Evolutionary conservation across 2,329 filamentous ascomycete species (phyloP).

Genomic region (Beauveria australis): DNA sequence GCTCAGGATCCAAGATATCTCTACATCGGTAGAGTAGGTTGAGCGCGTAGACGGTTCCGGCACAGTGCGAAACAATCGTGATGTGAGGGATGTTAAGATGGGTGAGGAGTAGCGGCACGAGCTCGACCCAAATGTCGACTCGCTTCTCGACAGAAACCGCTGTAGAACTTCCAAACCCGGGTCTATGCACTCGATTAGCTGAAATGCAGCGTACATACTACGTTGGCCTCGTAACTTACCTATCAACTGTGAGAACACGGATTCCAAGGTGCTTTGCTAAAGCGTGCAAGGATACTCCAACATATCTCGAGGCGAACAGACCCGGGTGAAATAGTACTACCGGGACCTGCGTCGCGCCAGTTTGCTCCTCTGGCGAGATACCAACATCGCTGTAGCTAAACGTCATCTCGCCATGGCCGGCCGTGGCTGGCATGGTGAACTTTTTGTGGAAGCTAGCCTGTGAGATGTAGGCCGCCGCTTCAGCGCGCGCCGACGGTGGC

Average conservation of each 20-base stretch:
- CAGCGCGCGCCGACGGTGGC: neutral
- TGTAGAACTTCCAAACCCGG: slow-evolving; percentile 20
- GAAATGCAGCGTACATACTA: slow-evolving; percentile 8
- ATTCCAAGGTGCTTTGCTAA: slow-evolving; percentile 23
- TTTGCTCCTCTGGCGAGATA: neutral
- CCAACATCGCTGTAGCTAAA: slow-evolving; percentile 24
- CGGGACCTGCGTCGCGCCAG: slow-evolving; percentile 13
- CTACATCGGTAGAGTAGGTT: slow-evolving; percentile 21
- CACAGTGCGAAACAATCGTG: slow-evolving; percentile 23
- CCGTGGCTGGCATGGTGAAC: slow-evolving; percentile 19
- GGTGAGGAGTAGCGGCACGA: slow-evolving; percentile 24
- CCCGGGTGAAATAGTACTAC: slow-evolving; percentile 22
- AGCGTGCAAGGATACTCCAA: slow-evolving; percentile 24
- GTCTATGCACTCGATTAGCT: slow-evolving; percentile 15
- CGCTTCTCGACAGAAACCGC: slow-evolving; percentile 15
- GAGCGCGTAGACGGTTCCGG: slow-evolving; percentile 24
- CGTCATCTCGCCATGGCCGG: slow-evolving; percentile 15
- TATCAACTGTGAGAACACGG: slow-evolving; percentile 25
- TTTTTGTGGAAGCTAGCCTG: slow-evolving; percentile 19
- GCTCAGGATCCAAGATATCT: slow-evolving; percentile 18
- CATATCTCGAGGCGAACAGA: slow-evolving; percentile 20
- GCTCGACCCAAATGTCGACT: slow-evolving; percentile 19
- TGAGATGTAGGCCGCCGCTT: slow-evolving; percentile 14
- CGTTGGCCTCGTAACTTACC: slow-evolving; percentile 8
- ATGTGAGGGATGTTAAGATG: slow-evolving; percentile 26